A percentile compares a stretch with the other conserved stretches of the same genome.
These are phyloP conservation scores for Vanilla planifolia DNA, from an alignment of 106 monocot species.

Conservation along the genomic window DNA sequence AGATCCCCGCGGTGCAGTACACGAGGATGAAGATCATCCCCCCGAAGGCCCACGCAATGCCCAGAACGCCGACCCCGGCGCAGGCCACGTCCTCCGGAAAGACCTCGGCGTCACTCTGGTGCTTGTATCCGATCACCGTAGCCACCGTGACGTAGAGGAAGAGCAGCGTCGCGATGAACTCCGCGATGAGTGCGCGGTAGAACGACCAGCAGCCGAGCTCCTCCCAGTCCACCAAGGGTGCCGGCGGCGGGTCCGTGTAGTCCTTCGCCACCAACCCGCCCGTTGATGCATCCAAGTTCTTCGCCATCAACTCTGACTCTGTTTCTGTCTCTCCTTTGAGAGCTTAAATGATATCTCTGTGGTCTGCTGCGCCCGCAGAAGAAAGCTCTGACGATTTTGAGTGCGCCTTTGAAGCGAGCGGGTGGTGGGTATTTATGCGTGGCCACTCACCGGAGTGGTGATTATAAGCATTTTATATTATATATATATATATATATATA, in stretches of 20 bases:
- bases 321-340: too few relatives aligned
- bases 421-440: neutral
- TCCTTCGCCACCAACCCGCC: slow-evolving; percentile 25
- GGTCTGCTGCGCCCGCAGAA: too few relatives aligned
- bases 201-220: slow-evolving; percentile 28
- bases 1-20: slow-evolving; percentile 96
- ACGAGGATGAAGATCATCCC: slow-evolving; percentile 95
- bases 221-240: slow-evolving; percentile 19
- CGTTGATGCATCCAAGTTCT: slow-evolving; percentile 6
- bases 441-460: neutral
- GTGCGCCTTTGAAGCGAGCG: neutral
- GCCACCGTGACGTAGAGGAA: slow-evolving; percentile 37
- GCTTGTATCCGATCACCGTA: slow-evolving; percentile 37
- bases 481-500: too few relatives aligned
- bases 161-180: slow-evolving; percentile 34
- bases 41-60: slow-evolving; percentile 90
- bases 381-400: too few relatives aligned
- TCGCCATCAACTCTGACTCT: slow-evolving; percentile 26
- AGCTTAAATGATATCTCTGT: too few relatives aligned
- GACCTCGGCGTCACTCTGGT: slow-evolving; percentile 14
- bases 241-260: slow-evolving; percentile 39
- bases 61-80: slow-evolving; percentile 71
- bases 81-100: slow-evolving; percentile 20
- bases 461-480: too few relatives aligned
- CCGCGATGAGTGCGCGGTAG: slow-evolving; percentile 33